Evolutionary conservation across 2,329 filamentous ascomycete species (phyloP), one percentile per base, ranked within the genome.

Genomic region (Peltaster fructicola): DNA sequence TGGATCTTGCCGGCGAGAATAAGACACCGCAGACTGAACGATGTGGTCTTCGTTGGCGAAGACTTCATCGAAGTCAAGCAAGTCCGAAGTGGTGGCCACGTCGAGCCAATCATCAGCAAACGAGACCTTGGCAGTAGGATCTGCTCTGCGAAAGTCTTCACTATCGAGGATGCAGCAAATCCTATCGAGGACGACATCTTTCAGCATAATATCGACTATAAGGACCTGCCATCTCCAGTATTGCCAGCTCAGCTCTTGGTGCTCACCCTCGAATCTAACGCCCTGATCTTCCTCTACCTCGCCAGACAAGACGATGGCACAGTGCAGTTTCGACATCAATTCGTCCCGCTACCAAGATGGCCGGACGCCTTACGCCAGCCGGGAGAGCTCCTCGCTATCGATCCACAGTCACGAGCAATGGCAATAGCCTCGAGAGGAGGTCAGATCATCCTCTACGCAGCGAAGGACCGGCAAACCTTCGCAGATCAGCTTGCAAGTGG

Each of bases 1-100:
- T 76, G 67, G 57, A 74, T 93, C 20, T 56, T 92, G 8, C 78
- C 82, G 8, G 79, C 73, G n/a, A 68, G 73, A 31, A 58, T 95
- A 30, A 66, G 84, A 30, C 72, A 72, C 27, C 59, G 61, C 25
- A 51, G 61, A 20, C 60, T 71, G 31, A 82, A 88, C 38, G 84
- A 95, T 53, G 68, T 93, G 34, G 73, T 84, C 17, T 81, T 92
- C 39, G 64, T 98, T 29, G 79, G 82, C 26, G 76, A 91, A 36
- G 66, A 76, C 34, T 79, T 70, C 38, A 65, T 98, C 21, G 74
- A 85, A 37, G 69, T 95, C 34, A 76, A 73, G 39, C 76, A 91
- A 15, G 37, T 47, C 20, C 36, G 32, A n/a, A 16, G 33, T 3
- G 68, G 77, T 43, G 72, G 73, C 2, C 72, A 76, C 40, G 61